Conservation (phyloP, 805 yeast genomes). For the Phaffomyces thermotolerans region DNA sequence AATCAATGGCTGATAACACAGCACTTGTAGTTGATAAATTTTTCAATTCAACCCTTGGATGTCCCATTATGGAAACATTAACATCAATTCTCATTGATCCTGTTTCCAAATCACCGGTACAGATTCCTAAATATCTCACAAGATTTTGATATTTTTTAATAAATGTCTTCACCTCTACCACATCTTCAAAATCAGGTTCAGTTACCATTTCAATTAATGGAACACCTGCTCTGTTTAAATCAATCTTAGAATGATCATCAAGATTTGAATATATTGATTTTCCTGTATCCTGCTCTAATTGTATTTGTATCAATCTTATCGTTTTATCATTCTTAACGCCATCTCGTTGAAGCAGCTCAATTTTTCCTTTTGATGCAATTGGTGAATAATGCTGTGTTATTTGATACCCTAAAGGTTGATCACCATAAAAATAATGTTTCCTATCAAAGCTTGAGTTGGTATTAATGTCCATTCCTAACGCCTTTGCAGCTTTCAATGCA, state of each 20-base stretch:
- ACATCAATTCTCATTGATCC: conserved; percentile 97
- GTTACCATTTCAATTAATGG: conserved; percentile 92
- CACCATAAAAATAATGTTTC: conserved; percentile 93
- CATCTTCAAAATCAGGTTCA: conserved; percentile 68
- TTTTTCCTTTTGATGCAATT: conserved; percentile 58
- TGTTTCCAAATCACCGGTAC: conserved; percentile 86
- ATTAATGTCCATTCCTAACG: conserved; percentile 55
- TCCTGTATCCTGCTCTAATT: conserved; percentile 94
- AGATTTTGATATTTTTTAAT: conserved; percentile 73
- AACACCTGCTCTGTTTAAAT: conserved; percentile 75
- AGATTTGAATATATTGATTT: conserved; percentile 47
- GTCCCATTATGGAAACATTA: conserved; percentile 71
- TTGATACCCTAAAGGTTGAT: conserved; percentile 94
- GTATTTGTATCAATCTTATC: conserved; percentile 71
- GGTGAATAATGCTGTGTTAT: conserved; percentile 87
- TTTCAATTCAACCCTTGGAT: conserved; percentile 79
- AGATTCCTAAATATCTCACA: conserved; percentile 60
- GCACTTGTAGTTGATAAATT: conserved; percentile 82
- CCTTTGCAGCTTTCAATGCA: conserved; percentile 68
- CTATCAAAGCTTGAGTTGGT: conserved; percentile 69
- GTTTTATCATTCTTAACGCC: conserved; percentile 36
- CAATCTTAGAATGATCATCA: conserved; percentile 41
- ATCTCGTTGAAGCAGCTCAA: conserved; percentile 49
- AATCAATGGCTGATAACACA: conserved; percentile 64
- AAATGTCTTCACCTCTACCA: conserved; percentile 68